phyloP scores from a whole-genome alignment of 192 early-diverging fungal genomes.

The Backusella australiensis region DNA sequence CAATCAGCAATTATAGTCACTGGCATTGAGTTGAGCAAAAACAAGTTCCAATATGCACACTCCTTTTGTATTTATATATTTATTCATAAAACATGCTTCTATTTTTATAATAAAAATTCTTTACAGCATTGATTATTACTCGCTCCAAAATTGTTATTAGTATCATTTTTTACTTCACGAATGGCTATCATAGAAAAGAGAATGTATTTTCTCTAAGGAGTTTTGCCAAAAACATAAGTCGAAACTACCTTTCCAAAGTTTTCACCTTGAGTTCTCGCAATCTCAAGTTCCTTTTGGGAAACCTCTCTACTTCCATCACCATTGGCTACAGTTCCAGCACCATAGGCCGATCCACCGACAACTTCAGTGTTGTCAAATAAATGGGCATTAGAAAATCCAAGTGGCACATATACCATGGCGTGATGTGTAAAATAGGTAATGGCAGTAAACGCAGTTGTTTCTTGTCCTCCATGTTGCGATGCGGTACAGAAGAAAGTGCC shows the following conservation, averaged over 20 bases:
- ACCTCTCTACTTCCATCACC: conserved; percentile 67
- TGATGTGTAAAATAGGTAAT: conserved; percentile 71
- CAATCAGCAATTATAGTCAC: too few species aligned
- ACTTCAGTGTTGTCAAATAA: conserved; percentile 25
- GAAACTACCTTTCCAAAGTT: conserved; percentile 51
- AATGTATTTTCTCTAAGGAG: background rate
- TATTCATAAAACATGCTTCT: too few species aligned
- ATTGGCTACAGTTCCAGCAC: conserved; percentile 44
- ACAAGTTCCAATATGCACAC: too few species aligned
- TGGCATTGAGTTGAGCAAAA: too few species aligned
- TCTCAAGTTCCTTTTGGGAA: conserved; percentile 59
- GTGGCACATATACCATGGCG: conserved; percentile 75
- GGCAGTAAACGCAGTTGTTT: conserved; percentile 65
- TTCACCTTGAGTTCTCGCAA: conserved; percentile 59
- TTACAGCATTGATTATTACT: background rate
- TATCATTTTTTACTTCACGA: background rate
- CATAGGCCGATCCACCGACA: conserved; percentile 29
- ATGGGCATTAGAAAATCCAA: conserved; percentile 45
- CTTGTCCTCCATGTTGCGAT: conserved; percentile 79
- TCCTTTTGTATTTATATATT: too few species aligned
- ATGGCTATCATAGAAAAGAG: background rate
- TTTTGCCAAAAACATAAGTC: conserved; percentile 23
- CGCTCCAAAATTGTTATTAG: background rate
- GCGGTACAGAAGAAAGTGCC: conserved; percentile 74
- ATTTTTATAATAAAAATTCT: too few species aligned